These are phyloP conservation scores for Teratosphaeria zuluensis DNA, from an alignment of 2,329 filamentous ascomycete species.

Conservation along the genomic window DNA sequence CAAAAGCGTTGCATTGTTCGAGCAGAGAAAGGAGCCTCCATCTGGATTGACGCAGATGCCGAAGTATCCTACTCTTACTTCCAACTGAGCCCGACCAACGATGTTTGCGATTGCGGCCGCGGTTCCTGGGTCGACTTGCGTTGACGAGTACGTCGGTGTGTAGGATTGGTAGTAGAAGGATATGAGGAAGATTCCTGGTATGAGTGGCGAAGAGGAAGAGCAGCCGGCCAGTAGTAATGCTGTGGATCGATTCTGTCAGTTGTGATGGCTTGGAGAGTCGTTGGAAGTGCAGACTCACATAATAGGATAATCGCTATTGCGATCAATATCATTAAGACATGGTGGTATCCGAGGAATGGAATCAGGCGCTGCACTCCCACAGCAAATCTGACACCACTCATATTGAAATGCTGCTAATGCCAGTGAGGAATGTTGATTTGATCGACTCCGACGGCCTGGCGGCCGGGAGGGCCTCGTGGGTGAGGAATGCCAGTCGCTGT, in stretches of 20 bases:
- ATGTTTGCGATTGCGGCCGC: conserved; percentile 82
- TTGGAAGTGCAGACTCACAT: conserved; percentile 51
- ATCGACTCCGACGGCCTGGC: conserved; percentile 8
- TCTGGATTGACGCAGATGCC: conserved; percentile 93
- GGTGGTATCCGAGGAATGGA: conserved; percentile 57
- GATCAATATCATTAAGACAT: conserved; percentile 97
- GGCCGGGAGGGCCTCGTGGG: conserved; percentile 10
- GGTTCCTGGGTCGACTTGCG: conserved; percentile 85
- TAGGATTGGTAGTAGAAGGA: conserved; percentile 95
- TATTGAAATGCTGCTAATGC: conserved; percentile 18
- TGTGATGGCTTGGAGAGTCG: not conserved
- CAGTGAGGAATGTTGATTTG: not conserved
- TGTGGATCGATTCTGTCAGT: conserved; percentile 29
- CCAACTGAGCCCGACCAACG: conserved; percentile 70
- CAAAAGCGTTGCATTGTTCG: conserved; percentile 89
- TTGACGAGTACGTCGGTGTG: conserved; percentile 67
- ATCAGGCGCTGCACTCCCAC: conserved; percentile 47
- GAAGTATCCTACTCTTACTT: conserved; percentile 93
- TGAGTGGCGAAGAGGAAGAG: conserved; percentile 89
- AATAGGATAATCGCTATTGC: conserved; percentile 87
- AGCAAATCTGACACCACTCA: conserved; percentile 42
- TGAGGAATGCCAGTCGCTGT: conserved; percentile 5
- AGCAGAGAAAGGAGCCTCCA: conserved; percentile 85
- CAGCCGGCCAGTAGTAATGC: conserved; percentile 89
- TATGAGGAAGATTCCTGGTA: conserved; percentile 92